phyloP scores from a whole-genome alignment of 441 rosid species.

The Erodium moschatum region DNA sequence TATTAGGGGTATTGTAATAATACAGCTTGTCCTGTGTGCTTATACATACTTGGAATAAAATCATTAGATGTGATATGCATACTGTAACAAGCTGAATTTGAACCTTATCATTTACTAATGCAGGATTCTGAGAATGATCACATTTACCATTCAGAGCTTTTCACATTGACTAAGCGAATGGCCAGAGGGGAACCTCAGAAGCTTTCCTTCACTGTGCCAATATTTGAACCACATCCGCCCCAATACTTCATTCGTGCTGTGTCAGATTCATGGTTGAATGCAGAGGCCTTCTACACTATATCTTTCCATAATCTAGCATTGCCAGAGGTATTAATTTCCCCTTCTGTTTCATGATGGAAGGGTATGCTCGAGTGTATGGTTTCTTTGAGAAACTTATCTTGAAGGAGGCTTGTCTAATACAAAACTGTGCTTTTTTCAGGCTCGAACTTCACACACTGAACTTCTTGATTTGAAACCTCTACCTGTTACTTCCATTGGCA shows the following conservation, averaged over 20 bases:
- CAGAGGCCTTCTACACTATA: conserved; percentile 88
- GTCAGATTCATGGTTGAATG: conserved; percentile 97
- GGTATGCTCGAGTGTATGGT: conserved; percentile 11
- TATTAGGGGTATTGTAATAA: neutral
- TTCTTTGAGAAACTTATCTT: conserved; percentile 17
- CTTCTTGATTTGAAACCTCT: conserved; percentile 94
- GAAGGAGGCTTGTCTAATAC: conserved; percentile 19
- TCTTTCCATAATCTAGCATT: conserved; percentile 82
- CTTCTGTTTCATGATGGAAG: conserved; percentile 7
- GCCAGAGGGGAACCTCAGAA: conserved; percentile 84
- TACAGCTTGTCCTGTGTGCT: conserved; percentile 1
- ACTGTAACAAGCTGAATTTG: conserved; percentile 13
- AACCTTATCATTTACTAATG: conserved; percentile 17
- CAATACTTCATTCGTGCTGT: conserved; percentile 95
- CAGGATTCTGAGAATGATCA: conserved; percentile 99
- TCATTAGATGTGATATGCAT: conserved; percentile 9
- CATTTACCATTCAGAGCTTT: conserved; percentile 95
- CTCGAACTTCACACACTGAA: conserved; percentile 78
- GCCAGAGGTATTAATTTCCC: conserved; percentile 58
- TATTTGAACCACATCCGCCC: conserved; percentile 99
- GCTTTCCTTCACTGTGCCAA: conserved; percentile 94
- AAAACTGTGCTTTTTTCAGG: conserved; percentile 41
- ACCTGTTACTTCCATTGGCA: conserved; percentile 80
- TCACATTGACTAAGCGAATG: conserved; percentile 80
- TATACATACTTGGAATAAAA: neutral